These are phyloP conservation scores for Alternaria arborescens DNA, from an alignment of 2,329 filamentous ascomycete species.

Conservation along the genomic window DNA sequence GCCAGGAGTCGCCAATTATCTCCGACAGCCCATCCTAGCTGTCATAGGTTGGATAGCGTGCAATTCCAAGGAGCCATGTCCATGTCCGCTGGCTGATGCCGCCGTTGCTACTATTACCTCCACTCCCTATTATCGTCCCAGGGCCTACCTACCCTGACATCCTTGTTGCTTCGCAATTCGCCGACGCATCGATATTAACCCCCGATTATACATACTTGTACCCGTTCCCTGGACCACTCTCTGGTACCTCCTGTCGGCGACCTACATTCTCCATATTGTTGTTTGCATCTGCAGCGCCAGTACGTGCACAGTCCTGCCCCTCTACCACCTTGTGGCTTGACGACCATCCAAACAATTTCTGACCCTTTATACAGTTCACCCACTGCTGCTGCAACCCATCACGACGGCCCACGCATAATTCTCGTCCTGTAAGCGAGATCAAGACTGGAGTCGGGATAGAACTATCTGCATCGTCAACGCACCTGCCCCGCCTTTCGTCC, in stretches of 20 bases:
- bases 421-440: conserved; percentile 12
- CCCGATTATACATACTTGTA: conserved; percentile 27
- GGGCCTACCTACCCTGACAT: conserved; percentile 34
- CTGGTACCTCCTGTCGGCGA: conserved; percentile 27
- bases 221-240: conserved; percentile 29
- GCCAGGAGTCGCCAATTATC: conserved; percentile 28
- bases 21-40: conserved; percentile 32
- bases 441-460: conserved; percentile 12
- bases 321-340: conserved; percentile 12
- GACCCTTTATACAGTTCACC: conserved; percentile 5
- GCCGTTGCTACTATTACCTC: conserved; percentile 33
- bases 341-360: conserved; percentile 13
- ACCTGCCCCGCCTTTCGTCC: conserved; percentile 21
- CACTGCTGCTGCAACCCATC: conserved; percentile 15
- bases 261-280: conserved; percentile 23
- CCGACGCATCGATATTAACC: conserved; percentile 34
- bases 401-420: conserved; percentile 7
- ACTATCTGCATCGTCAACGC: conserved; percentile 14
- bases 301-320: conserved; percentile 22
- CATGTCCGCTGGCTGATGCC: conserved; percentile 43
- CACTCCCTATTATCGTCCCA: conserved; percentile 37
- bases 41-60: conserved; percentile 33
- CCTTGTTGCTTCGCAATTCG: conserved; percentile 38
- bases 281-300: conserved; percentile 21
- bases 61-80: conserved; percentile 30